Evolutionary conservation across 768 basidiomycete species (phyloP).

Genomic region (Leucogyrophana mollusca): DNA sequence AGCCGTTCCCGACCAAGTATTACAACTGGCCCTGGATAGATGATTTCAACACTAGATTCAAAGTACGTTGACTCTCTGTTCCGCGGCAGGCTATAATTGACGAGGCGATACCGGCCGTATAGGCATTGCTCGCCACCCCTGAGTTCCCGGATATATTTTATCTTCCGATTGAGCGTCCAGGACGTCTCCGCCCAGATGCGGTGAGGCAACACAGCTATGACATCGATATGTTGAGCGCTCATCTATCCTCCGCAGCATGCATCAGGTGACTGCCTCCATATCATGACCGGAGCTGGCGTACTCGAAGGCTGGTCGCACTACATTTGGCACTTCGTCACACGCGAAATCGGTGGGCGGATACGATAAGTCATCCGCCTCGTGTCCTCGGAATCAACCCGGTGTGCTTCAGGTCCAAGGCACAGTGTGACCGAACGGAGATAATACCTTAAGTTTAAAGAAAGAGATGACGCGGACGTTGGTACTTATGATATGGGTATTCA

Average conservation of each 20-base stretch:
- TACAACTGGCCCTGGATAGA: constrained; percentile 68
- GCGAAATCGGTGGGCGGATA: constrained; percentile 30
- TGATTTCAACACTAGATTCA: constrained; percentile 56
- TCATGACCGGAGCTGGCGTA: constrained; percentile 45
- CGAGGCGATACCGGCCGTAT: constrained; percentile 1
- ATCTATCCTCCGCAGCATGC: constrained; percentile 31
- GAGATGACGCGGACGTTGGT: too few relatives aligned
- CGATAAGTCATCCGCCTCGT: constrained; percentile 10
- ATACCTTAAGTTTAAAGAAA: too few relatives aligned
- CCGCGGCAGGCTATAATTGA: constrained; percentile 1
- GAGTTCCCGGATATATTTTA: constrained; percentile 57
- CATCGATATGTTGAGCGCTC: neutral
- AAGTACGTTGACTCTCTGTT: constrained; percentile 37
- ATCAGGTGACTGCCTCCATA: constrained; percentile 45
- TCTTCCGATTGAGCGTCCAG: constrained; percentile 61
- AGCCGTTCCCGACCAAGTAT: constrained; percentile 47
- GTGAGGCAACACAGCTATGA: constrained; percentile 34
- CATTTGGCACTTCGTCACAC: constrained; percentile 47
- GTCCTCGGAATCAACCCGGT: too few relatives aligned
- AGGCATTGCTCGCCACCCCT: constrained; percentile 41
- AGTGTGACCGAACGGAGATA: too few relatives aligned
- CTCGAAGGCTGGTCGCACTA: constrained; percentile 53
- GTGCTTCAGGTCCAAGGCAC: too few relatives aligned
- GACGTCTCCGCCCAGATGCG: constrained; percentile 61
- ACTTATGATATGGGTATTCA: too few relatives aligned